phyloP scores from a whole-genome alignment of 768 basidiomycete genomes.

The Amanita rubescens region DNA sequence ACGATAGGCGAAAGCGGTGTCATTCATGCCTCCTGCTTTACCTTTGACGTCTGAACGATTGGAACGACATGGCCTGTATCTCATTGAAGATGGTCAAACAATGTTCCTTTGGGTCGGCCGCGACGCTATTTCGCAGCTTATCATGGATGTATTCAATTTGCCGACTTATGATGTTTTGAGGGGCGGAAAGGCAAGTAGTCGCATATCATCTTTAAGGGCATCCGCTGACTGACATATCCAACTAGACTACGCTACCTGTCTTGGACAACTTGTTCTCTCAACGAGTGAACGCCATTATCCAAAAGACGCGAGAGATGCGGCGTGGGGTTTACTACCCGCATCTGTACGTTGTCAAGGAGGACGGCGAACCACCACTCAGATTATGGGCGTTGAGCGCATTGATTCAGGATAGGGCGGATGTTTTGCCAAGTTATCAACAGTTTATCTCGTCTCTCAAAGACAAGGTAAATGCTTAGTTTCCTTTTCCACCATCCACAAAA shows the following conservation, averaged over 20 bases:
- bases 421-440: constrained; percentile 93
- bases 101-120: constrained; percentile 99
- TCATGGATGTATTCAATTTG: constrained; percentile 91
- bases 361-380: constrained; percentile 90
- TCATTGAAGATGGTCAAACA: constrained; percentile 96
- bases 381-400: constrained; percentile 93
- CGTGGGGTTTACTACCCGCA: constrained; percentile 91
- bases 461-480: constrained; percentile 44
- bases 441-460: constrained; percentile 87
- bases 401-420: constrained; percentile 94
- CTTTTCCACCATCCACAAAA: neutral
- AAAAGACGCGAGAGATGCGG: constrained; percentile 92
- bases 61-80: constrained; percentile 90
- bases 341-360: constrained; percentile 95
- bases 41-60: constrained; percentile 93
- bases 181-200: constrained; percentile 75
- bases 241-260: constrained; percentile 76
- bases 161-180: constrained; percentile 83
- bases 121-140: constrained; percentile 92
- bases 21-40: constrained; percentile 77
- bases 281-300: constrained; percentile 86
- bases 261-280: constrained; percentile 96
- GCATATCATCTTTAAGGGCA: neutral
- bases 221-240: neutral
- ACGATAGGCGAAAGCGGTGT: constrained; percentile 87